Base-by-base conservation (phyloP, 305 asterid genomes). In the Solanum chacoense region DNA sequence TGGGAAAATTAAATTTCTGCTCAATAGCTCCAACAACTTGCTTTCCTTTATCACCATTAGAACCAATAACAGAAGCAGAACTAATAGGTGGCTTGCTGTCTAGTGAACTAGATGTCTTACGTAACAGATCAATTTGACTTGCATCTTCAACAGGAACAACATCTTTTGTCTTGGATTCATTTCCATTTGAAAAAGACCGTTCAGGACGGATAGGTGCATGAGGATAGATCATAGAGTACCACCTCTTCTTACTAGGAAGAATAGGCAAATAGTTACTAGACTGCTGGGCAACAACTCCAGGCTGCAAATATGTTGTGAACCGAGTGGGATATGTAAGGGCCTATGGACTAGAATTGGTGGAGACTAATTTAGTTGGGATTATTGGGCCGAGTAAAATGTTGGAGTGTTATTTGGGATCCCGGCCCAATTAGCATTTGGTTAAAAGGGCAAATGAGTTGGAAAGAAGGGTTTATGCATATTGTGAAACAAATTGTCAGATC, bases 201-300 rank as follows among this genome's bases (percentile, higher is more conserved):
- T 55, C 67, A 55, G 90, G 93, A 6, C 34, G 92, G 20, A 94
- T 89, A 90, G 96, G 93, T 74, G 96, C 90, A 26, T 89, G 77
- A 5, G 93, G 90, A 65, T 88, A 92, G 69, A 92, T 45, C 65
- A 94, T 86, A 4, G 94, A 94, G 90, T 94, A 93, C 90, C 98
- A 93, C 90, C 98, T 95, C 90, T 96, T 97, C 96, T 96, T 96
- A 8, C 94, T 91, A 67, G 98, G 98, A 88, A 96, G 89, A 90
- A 91, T 91, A 81, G 92, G 88, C n/a, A 91, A 92, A 85, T 88
- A 91, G 90, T 88, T 89, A 90, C 92, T 88, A 90, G 95, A 90
- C 88, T 20, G 92, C 91, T 90, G 93, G 88, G 94, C 35, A 81
- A 89, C 38, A 50, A 88, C 88, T 87, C 91, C 92, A 90, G 92